Conservation (phyloP, 805 yeast genomes). For the Kluyveromyces dobzhanskii region DNA sequence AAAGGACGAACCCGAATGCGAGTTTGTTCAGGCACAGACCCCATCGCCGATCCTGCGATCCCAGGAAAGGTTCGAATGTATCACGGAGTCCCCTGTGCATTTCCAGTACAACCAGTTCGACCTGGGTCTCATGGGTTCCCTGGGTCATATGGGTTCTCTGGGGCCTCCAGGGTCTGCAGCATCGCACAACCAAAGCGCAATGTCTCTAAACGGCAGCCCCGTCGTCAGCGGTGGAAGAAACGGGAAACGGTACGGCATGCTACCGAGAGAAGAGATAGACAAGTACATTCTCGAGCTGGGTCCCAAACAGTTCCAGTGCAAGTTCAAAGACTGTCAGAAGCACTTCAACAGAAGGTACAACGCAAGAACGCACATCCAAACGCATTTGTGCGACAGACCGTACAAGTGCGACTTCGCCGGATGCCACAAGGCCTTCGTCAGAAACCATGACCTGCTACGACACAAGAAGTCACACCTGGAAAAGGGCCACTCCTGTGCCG, state of each 20-base stretch:
- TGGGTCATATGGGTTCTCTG: too few species aligned
- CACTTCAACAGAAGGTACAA: slow-evolving; percentile 82
- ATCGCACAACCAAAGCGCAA: too few species aligned
- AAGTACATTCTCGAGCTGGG: slow-evolving; percentile 76
- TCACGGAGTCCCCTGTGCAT: slow-evolving; percentile 1
- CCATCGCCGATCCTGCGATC: slow-evolving; percentile 39
- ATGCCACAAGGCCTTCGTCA: slow-evolving; percentile 81
- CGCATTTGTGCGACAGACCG: slow-evolving; percentile 92
- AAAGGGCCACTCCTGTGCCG: slow-evolving; percentile 60
- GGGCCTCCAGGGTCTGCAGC: too few species aligned
- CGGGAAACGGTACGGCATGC: slow-evolving; percentile 33
- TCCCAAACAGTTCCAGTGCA: slow-evolving; percentile 65
- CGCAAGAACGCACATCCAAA: slow-evolving; percentile 90
- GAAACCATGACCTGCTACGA: slow-evolving; percentile 90
- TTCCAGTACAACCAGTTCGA: background rate
- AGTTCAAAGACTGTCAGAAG: slow-evolving; percentile 72
- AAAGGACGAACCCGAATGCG: slow-evolving; percentile 26
- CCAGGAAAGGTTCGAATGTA: slow-evolving; percentile 26
- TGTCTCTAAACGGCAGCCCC: background rate
- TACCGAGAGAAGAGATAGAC: slow-evolving; percentile 88
- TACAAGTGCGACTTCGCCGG: slow-evolving; percentile 55
- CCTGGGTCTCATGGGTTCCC: too few species aligned
- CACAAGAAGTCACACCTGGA: slow-evolving; percentile 83
- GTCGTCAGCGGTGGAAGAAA: slow-evolving; percentile 3
- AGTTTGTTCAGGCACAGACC: slow-evolving; percentile 30